phyloP scores from a whole-genome alignment of 208 protist genomes.

The Acanthamoeba royreba region DNA sequence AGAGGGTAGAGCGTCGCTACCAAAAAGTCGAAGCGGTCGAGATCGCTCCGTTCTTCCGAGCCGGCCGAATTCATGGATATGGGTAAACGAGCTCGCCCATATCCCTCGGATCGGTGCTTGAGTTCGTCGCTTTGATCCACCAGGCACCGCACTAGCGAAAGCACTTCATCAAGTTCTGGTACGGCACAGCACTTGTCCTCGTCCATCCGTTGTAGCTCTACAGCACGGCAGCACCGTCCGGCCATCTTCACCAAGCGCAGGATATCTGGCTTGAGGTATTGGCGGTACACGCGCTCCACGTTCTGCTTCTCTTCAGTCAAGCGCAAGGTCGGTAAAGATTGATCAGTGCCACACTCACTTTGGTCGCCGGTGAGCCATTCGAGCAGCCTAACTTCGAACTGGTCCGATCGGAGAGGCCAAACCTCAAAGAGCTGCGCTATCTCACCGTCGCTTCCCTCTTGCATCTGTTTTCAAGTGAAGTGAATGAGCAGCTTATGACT shows the following conservation, averaged over 20 bases:
- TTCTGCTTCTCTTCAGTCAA: not conserved
- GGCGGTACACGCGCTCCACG: not conserved
- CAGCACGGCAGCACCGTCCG: not conserved
- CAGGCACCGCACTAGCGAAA: too few relatives aligned
- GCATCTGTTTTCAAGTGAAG: not conserved
- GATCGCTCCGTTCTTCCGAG: not conserved
- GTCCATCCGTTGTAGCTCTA: not conserved
- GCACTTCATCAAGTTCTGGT: too few relatives aligned
- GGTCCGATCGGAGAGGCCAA: not conserved
- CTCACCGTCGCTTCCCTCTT: not conserved
- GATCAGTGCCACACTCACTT: too few relatives aligned
- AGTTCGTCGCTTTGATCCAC: too few relatives aligned
- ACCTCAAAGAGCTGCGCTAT: not conserved
- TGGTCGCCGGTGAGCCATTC: too few relatives aligned
- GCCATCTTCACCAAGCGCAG: not conserved
- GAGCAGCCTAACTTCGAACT: not conserved
- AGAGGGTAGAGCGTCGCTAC: not conserved
- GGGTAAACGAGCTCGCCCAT: not conserved
- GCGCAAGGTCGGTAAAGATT: not conserved
- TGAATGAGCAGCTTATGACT: too few relatives aligned
- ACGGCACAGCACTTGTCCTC: too few relatives aligned
- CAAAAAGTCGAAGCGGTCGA: not conserved
- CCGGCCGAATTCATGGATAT: too few relatives aligned
- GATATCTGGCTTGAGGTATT: not conserved
- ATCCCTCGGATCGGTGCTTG: too few relatives aligned